Base-by-base conservation (phyloP, 352 stramenopile genomes). In the Phytophthora meadii region DNA sequence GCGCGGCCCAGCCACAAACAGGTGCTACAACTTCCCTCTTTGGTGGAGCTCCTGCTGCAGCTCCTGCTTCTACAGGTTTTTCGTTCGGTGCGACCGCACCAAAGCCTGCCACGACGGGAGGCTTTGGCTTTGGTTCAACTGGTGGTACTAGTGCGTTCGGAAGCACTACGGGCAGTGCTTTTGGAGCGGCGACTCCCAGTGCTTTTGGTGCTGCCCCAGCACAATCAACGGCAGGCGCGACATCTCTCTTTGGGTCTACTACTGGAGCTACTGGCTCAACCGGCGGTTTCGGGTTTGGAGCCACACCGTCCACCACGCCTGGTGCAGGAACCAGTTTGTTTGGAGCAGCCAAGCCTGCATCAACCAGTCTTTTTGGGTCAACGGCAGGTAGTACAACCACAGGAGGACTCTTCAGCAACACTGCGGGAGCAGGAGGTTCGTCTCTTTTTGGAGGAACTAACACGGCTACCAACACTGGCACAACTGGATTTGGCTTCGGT, bases 251-350 rank as follows among this genome's bases (percentile, higher is more conserved):
- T 54, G 76, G 78, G 4, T 63, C 61, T 54, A 61, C 70, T 30
- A 44, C 10, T 41, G 54, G 61, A 53, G 55, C 68, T 17, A 37
- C 51, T 19, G 74, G 67, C 5, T 62, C 72, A 42, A 79, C 67
- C 32, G 64, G 73, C 14, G 75, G 74, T 1, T 84, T 82, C 58
- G 61, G 70, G 14, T 88, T 88, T 44, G 79, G 79, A 28, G 70
- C 34, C 17, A 70, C 71, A 5, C 42, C 70, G 28, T 60, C 74
- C 36, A 46, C 74, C 5, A 37, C 72, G 25, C 44, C 64, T 30
- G 58, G 60, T 15, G 65, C 56, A 14, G 75, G 68, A n/a, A 79
- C 50, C 1, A 68, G 59, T n/a, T 67, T 81, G 40, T 87, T 85
- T 68, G 71, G 79, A 40, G 54, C 54, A 3, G 37, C 69, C 19